Conservation (phyloP, 768 basidiomycete species). For the Boletellus sp. region DNA sequence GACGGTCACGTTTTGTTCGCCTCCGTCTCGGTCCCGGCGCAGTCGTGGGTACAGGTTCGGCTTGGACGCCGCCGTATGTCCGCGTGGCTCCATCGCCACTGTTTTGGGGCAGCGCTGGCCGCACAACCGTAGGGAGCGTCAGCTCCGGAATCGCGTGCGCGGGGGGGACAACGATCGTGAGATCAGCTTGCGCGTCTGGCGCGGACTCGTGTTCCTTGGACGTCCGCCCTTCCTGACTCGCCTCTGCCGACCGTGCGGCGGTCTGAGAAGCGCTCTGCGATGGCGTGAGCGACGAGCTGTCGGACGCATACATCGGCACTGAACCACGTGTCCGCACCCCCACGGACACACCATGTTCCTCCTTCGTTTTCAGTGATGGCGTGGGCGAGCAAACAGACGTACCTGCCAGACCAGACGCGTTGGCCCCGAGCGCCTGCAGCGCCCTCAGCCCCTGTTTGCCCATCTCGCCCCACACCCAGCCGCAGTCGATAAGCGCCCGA, state of each 20-base stretch:
- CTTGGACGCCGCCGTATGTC: neutral
- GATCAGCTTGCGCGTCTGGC: neutral
- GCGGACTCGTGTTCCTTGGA: slow-evolving; percentile 3
- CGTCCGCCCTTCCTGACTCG: slow-evolving; percentile 11
- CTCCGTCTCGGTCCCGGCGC: neutral
- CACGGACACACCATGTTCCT: too few species aligned
- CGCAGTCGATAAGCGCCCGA: slow-evolving; percentile 65
- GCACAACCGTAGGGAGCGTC: slow-evolving; percentile 22
- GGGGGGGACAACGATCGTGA: slow-evolving; percentile 23
- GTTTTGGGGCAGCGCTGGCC: neutral
- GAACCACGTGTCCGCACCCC: neutral
- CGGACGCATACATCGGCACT: slow-evolving; percentile 35
- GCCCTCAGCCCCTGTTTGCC: slow-evolving; percentile 56
- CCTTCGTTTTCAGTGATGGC: too few species aligned
- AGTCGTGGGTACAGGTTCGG: neutral
- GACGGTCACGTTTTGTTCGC: slow-evolving; percentile 7
- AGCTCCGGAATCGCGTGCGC: slow-evolving; percentile 29
- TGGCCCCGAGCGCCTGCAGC: slow-evolving; percentile 15
- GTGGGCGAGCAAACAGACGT: neutral
- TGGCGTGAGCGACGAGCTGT: slow-evolving; percentile 65
- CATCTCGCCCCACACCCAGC: slow-evolving; percentile 62
- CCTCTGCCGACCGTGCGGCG: slow-evolving; percentile 16
- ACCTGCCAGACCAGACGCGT: slow-evolving; percentile 5
- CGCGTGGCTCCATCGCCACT: neutral
- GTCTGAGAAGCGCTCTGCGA: slow-evolving; percentile 72